phyloP scores from a whole-genome alignment of 495 filamentous ascomycete genomes.

The Tuber melanosporum region DNA sequence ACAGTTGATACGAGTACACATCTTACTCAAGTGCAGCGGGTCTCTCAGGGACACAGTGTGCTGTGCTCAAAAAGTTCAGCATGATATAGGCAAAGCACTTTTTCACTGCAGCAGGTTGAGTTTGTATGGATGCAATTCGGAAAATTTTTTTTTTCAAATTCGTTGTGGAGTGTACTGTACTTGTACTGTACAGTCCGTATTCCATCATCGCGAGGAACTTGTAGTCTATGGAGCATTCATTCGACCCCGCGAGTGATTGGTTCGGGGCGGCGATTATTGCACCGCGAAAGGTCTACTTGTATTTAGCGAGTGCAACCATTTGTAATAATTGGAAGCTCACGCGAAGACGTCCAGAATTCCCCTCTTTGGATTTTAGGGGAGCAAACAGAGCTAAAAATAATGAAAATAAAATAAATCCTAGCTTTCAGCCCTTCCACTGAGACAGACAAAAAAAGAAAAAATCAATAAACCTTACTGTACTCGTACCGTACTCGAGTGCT shows the following conservation, averaged over 20 bases:
- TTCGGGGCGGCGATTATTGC: background rate
- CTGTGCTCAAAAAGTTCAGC: background rate
- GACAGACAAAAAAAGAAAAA: background rate
- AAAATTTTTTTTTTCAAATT: background rate
- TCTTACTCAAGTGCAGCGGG: background rate
- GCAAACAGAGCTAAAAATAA: background rate
- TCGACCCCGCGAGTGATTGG: background rate
- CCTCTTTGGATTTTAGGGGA: background rate
- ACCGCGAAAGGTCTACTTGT: background rate
- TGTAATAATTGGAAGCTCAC: background rate
- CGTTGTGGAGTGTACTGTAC: background rate
- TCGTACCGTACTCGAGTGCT: no score
- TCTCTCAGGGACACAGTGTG: background rate
- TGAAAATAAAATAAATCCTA: background rate
- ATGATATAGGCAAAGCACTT: background rate
- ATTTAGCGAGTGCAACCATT: background rate
- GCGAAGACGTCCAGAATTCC: background rate
- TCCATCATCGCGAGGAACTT: background rate
- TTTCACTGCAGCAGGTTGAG: background rate
- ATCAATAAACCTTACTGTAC: background rate
- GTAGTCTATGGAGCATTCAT: no score
- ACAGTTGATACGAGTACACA: no score
- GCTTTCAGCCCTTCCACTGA: background rate
- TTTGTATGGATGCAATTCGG: background rate
- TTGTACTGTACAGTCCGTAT: background rate